Base-by-base conservation (phyloP, 306 rosid genomes). In the Citrullus mucosospermus region DNA sequence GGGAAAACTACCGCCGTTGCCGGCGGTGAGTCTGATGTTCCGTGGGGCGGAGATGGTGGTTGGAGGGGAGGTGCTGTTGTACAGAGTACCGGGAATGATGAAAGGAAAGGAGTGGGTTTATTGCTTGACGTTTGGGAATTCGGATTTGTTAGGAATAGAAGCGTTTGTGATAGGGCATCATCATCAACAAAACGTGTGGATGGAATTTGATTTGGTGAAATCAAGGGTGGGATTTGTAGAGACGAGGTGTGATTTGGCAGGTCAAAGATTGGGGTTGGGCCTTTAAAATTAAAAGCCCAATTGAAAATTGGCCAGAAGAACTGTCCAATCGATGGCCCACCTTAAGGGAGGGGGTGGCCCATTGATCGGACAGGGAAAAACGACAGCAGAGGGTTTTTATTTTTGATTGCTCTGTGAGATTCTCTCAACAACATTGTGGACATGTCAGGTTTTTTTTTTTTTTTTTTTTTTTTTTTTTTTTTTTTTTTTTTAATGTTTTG, bases 161-260 rank as follows among this genome's bases (percentile, higher is more conserved):
- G 93, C 97, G 2, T 91, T 80, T 15, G 86, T 93, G 70, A 90
- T 93, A 75, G 98, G 97, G 0, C 91, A 93, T 56, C 86, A 93
- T 80, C 98, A 93, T 54, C 98, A 93, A 78, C 96, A 90, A 57
- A 91, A 93, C 76, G 81, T 93, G 87, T 93, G 98, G 98, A 88
- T 91, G 93, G 98, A 93, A 79, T 93, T 91, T 68, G 98, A 93
- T 77, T 53, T 91, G 80, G 92, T 41, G 50, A 91, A 85, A 50
- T 88, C 92, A 4, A 86, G 98, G 76, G 86, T 93, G 51, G 97
- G 98, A 60, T 88, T 93, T 65, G 93, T 88, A 4, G 86, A 85
- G 44, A 83, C 90, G 4, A 86, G 81, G 66, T 93, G 98, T 72
- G 91, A 91, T 7, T 89, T 88, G 6, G 97, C 92, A 0, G 80